phyloP scores from a whole-genome alignment of 2,329 filamentous ascomycete species.

The Colletotrichum spaethianum region DNA sequence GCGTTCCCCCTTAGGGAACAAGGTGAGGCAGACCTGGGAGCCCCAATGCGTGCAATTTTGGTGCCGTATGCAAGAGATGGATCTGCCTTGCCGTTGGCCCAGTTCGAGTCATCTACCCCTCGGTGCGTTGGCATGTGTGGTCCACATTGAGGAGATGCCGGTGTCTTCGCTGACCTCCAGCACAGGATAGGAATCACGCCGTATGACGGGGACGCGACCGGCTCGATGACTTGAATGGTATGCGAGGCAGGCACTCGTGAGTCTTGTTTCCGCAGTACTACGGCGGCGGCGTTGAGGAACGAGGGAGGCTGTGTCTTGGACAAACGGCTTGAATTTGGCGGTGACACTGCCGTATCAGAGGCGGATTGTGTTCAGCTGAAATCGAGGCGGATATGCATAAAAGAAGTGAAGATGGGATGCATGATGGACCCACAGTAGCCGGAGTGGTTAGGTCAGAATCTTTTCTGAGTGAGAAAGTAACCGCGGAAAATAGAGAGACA shows the following conservation, averaged over 20 bases:
- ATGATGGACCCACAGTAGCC: not conserved
- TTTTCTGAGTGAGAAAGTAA: not conserved
- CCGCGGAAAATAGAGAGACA: too few species aligned
- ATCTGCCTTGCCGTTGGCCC: too few species aligned
- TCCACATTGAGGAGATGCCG: too few species aligned
- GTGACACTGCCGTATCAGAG: not conserved
- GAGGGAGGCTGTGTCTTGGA: not conserved
- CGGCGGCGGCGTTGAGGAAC: not conserved
- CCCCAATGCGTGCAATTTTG: too few species aligned
- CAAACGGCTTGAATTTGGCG: not conserved
- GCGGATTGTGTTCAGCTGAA: not conserved
- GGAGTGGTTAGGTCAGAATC: not conserved
- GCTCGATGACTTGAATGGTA: not conserved
- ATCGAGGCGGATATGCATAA: not conserved
- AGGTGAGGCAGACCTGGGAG: too few species aligned
- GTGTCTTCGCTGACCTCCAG: not conserved
- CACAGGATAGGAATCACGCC: not conserved
- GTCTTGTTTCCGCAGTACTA: not conserved
- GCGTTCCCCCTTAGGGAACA: not conserved
- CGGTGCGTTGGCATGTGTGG: too few species aligned
- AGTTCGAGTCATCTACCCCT: too few species aligned
- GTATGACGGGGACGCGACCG: not conserved
- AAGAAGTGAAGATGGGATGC: not conserved
- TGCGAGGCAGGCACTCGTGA: not conserved
- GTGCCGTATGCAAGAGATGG: too few species aligned